Base-by-base conservation (phyloP, 139 green algal species). In the Raphidocelis subcapitata region DNA sequence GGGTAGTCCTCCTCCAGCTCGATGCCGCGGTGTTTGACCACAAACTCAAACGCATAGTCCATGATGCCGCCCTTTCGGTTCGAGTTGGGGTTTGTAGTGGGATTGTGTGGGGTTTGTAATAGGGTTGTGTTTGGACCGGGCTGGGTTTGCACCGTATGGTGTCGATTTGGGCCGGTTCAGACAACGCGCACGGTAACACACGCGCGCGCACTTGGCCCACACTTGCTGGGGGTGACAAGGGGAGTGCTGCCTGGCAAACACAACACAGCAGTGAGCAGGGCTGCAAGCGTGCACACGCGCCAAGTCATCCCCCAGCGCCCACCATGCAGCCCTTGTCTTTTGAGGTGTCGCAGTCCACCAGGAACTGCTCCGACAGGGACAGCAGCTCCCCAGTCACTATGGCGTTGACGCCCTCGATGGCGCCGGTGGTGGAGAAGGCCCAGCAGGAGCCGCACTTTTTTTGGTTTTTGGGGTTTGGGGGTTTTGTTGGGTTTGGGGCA, bases 351-450 rank as follows among this genome's bases (percentile, higher is more conserved):
- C 95, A 99, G 75, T 95, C 91, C 12, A 99, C 90, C 51, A 99
- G 87, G 84, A 98, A 86, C 84, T 99, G 95, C 87, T 98, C 95
- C 31, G 76, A 91, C 10, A 98, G 83, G 2, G 81, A 84, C 10
- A 93, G 73, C 62, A 97, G 85, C 68, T 94, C 65, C 26, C 90
- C 90, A 12, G 89, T 96, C 20, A 81, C 75, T 46, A 98, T 88
- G 5, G 75, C 74, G 74, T 96, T 95, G 66, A 94, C 82, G 37
- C 95, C 94, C 81, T 98, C 92, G 2, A 96, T 71, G 15, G 91
- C 81, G 36, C 94, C 94, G 18, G 84, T 94, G 0, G 94, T 91
- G 51, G 86, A 91, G 77, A 98, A 98, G 0, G 94, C 88, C 94
- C 94, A 98, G 88, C 93, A 95, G 12, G 83, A 90, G 18, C 83